Base-by-base conservation (phyloP, 176 grass and related monocot species). In the Carex littledalei region DNA sequence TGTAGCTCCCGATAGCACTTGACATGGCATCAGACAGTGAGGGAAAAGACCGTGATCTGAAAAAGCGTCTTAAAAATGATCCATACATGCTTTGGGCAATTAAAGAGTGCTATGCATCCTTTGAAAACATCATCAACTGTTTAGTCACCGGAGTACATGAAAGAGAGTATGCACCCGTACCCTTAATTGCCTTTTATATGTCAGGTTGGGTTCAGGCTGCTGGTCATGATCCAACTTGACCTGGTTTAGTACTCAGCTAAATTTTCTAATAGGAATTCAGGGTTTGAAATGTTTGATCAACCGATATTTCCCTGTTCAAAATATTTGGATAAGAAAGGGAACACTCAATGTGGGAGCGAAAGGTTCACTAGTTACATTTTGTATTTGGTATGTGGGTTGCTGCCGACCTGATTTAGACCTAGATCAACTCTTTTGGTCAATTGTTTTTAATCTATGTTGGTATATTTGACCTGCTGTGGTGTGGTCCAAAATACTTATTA, bases 1-100 rank as follows among this genome's bases (percentile, higher is more conserved):
- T 65, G 78, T 83, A 99, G 96, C 93, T 99, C 64, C 96, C 96
- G 50, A 99, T 99, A 87, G 96, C 96, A 41, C 61, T 99, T 85
- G 96, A 99, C 84, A 99, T 99, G 96, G 93, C 96, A 49, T 89
- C 89, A 86, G 93, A 95, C 81, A 95, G 96, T 85, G 84, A 81
- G 86, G 89, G 93, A 82, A 95, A 94, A 59, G 81, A 99, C 87
- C 86, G 78, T 50, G 96, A 99, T 86, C 85, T 99, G 84, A 88
- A 90, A 11, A 99, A 94, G 85, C 91, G 96, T 84, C 90, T 95
- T 68, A 15, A 45, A 79, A 87, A 87, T 6, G 96, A 99, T 75
- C 70, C 50, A 78, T 99, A 99, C 81, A 95, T 94, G 88, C 86
- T 84, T 29, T 94, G 24, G 90, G 93, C 96, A 82, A 93, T 94